Conservation (phyloP, 805 yeast species). For the Myxozyma kluyveri region DNA sequence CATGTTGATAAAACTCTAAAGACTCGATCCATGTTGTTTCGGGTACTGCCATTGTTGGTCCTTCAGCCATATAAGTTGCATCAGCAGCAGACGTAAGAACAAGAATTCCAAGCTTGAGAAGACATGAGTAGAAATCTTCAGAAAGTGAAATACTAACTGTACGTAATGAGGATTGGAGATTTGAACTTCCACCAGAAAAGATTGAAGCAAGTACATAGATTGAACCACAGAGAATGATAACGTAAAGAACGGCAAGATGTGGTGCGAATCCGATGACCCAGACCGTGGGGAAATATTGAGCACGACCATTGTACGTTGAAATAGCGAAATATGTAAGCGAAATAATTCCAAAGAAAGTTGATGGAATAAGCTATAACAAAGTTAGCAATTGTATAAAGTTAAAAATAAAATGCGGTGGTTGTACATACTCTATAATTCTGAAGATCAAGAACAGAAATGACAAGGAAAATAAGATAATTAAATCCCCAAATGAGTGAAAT, state of each 20-base stretch:
- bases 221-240: slow-evolving; percentile 51
- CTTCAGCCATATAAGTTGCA: slow-evolving; percentile 62
- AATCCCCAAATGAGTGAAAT: slow-evolving; percentile 55
- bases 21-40: slow-evolving; percentile 50
- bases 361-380: slow-evolving; percentile 49
- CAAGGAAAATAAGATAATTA: slow-evolving; percentile 61
- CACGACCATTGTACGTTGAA: slow-evolving; percentile 43
- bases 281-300: slow-evolving; percentile 53
- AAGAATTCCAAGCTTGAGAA: slow-evolving; percentile 58
- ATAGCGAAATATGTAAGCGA: slow-evolving; percentile 51
- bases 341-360: slow-evolving; percentile 55
- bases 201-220: slow-evolving; percentile 60
- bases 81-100: slow-evolving; percentile 67
- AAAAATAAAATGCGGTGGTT: background rate
- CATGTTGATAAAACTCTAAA: slow-evolving; percentile 37
- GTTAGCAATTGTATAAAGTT: background rate
- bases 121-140: slow-evolving; percentile 67
- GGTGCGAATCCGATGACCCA: slow-evolving; percentile 64
- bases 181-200: slow-evolving; percentile 49
- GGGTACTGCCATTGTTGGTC: slow-evolving; percentile 49
- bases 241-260: slow-evolving; percentile 53
- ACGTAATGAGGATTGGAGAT: slow-evolving; percentile 41
- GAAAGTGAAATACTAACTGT: slow-evolving; percentile 40
- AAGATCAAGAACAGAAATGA: slow-evolving; percentile 55
- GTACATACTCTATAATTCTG: slow-evolving; percentile 47